Evolutionary conservation across 2,329 filamentous ascomycete species (phyloP).

Genomic region (Botrytis porri): DNA sequence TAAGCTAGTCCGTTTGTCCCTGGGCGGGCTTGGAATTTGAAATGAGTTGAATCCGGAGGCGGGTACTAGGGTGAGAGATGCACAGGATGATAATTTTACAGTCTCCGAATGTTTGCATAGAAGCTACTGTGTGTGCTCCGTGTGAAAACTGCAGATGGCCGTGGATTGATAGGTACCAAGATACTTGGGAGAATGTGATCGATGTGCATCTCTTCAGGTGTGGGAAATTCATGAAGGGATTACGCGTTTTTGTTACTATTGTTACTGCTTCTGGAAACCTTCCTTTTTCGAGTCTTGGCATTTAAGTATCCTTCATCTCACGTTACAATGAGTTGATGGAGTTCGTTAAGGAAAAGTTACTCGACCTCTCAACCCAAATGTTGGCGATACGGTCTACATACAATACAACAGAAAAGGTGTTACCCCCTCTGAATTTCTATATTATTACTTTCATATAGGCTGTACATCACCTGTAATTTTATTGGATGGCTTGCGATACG

Average conservation of each 20-base stretch:
- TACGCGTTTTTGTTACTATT: background rate
- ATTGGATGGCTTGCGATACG: background rate
- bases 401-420: background rate
- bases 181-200: background rate
- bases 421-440: background rate
- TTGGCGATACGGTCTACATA: slow-evolving; percentile 1
- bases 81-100: background rate
- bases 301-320: background rate
- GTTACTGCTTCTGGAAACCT: background rate
- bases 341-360: background rate
- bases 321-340: background rate
- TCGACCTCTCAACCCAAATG: background rate
- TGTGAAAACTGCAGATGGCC: background rate
- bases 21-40: background rate
- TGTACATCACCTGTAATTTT: background rate
- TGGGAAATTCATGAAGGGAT: background rate
- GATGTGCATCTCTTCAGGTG: background rate
- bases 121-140: slow-evolving; percentile 7
- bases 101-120: background rate
- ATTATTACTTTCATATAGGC: background rate
- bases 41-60: background rate
- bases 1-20: background rate
- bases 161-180: background rate
- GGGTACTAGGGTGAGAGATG: background rate
- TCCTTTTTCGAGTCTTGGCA: background rate